Base-by-base conservation (phyloP, 768 basidiomycete genomes). In the Rhizopogon vesiculosus region DNA sequence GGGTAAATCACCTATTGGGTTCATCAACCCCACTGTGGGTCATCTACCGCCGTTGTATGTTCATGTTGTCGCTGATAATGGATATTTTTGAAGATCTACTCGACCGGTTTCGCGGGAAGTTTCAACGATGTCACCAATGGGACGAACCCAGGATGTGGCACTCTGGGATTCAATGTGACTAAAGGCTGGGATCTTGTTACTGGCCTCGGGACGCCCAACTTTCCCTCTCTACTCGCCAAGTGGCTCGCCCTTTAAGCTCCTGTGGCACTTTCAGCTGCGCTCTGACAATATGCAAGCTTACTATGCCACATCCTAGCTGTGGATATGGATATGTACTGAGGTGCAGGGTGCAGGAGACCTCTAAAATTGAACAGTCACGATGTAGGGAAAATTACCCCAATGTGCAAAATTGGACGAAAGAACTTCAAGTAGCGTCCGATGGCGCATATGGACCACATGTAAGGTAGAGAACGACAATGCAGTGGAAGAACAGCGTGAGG, bases 81-180 rank as follows among this genome's bases (percentile, higher is more conserved):
- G 9, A 49, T 73, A 1, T 69, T 75, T 25, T 63, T 78, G 42
- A 78, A 85, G 69, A 66, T 71, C 41, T 69, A 71, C 45, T 28
- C 54, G 53, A 67, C 76, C 2, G 69, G 61, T 8, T 75, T 76
- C 28, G 52, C 72, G 7, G 59, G 59, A 2, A 77, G 70, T 1
- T 80, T 85, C 66, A 80, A 80, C 48, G 84, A 85, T 60, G 74
- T 81, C 41, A 73, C 69, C 7, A 70, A 64, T n/a, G 77, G 76
- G 10, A 73, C 70, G 1, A 81, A 72, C 59, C 71, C 73, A 51
- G 80, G 80, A 3, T 82, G 78, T 54, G 75, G 73, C 59, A 77
- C 73, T 18, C 56, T 35, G 3, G 72, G 72, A 12, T 73, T 66
- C 59, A 68, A 61, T 51, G 54, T 69, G 25, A 63, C 62, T 19